These are phyloP conservation scores for Vaccinium corymbosum DNA, from an alignment of 148 eudicot genomes.

Conservation along the genomic window DNA sequence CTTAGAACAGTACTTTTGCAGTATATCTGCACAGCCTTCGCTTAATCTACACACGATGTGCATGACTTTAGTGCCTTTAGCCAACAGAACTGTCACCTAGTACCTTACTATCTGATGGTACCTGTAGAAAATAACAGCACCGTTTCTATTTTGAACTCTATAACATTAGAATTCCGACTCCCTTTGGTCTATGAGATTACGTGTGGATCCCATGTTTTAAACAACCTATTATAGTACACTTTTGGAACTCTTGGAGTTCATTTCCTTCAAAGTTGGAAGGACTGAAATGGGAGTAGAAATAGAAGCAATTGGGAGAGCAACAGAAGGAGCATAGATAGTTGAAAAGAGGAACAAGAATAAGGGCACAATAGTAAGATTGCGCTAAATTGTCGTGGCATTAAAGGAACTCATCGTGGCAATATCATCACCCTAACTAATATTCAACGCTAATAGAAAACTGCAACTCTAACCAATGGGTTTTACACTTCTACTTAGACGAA, in stretches of 20 bases:
- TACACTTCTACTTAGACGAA: too few relatives aligned
- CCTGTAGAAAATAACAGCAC: background rate
- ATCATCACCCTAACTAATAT: background rate
- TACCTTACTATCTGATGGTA: background rate
- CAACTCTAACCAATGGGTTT: too few relatives aligned
- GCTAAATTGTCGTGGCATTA: too few relatives aligned
- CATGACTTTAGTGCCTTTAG: background rate
- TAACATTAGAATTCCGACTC: background rate
- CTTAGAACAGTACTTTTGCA: background rate
- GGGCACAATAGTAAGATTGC: too few relatives aligned
- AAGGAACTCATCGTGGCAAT: too few relatives aligned
- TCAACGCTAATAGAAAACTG: background rate
- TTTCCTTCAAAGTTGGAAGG: background rate
- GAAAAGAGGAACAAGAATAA: too few relatives aligned
- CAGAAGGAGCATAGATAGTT: too few relatives aligned
- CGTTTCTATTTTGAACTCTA: background rate
- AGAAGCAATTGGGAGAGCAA: too few relatives aligned
- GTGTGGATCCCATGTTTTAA: background rate
- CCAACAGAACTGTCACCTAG: background rate
- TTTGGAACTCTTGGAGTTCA: background rate
- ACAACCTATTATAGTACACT: background rate
- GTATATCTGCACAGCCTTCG: background rate
- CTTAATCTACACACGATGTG: background rate
- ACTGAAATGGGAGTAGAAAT: too few relatives aligned
- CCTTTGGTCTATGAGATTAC: background rate